Conservation (phyloP, 176 grass and related monocot genomes). For the Bromus sterilis region DNA sequence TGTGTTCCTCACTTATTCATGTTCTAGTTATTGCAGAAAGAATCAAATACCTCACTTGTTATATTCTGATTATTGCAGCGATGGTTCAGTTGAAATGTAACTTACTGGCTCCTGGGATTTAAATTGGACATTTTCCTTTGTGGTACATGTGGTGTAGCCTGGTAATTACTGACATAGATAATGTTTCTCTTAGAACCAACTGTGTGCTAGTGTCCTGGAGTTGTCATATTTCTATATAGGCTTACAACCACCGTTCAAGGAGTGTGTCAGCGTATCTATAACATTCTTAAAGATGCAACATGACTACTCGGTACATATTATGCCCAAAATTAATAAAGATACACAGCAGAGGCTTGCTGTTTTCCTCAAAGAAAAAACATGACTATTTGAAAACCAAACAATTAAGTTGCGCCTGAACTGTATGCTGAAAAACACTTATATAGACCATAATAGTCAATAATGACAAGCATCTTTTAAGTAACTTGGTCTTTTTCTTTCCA, state of each 20-base stretch:
- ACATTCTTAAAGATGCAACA: neutral
- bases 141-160: neutral
- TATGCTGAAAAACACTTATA: neutral
- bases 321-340: too few species aligned
- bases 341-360: too few species aligned
- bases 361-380: too few species aligned
- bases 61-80: neutral
- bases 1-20: neutral
- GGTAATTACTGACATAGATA: neutral
- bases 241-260: neutral
- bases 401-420: neutral
- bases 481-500: neutral
- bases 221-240: constrained; percentile 9
- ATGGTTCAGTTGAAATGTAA: neutral
- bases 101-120: neutral
- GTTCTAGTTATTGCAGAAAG: neutral
- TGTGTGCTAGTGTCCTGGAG: neutral
- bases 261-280: neutral
- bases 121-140: neutral
- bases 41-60: neutral
- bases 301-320: too few species aligned
- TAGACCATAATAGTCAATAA: neutral
- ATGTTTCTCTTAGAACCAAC: neutral
- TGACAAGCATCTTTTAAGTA: neutral
- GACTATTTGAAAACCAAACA: neutral